These are phyloP conservation scores for Syncephalis fuscata DNA, from an alignment of 371 early-diverging fungal species.

Conservation along the genomic window DNA sequence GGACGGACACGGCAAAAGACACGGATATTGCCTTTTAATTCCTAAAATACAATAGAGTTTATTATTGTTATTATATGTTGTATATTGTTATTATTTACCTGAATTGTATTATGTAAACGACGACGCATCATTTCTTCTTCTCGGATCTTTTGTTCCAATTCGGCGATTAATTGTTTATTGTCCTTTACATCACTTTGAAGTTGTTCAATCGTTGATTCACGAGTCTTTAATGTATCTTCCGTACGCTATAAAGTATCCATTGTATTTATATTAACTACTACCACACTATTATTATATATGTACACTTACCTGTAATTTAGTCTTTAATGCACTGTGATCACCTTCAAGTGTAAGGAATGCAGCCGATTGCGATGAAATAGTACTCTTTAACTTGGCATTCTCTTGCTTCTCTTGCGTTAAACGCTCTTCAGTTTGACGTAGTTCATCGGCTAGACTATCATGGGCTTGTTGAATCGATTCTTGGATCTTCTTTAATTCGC, in stretches of 20 bases:
- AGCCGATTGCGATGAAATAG: slow-evolving; percentile 22
- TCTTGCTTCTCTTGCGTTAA: slow-evolving; percentile 11
- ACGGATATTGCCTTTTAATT: slow-evolving; percentile 95
- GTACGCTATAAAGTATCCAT: slow-evolving; percentile 10
- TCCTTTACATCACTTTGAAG: slow-evolving; percentile 19
- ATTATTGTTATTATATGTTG: slow-evolving; percentile 4
- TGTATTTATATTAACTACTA: neutral
- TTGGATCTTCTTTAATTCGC: slow-evolving; percentile 20
- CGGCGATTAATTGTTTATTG: slow-evolving; percentile 14
- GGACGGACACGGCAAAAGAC: slow-evolving; percentile 96
- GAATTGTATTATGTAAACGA: slow-evolving; percentile 77
- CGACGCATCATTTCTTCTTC: slow-evolving; percentile 65
- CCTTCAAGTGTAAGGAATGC: slow-evolving; percentile 24
- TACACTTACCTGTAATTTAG: slow-evolving; percentile 21
- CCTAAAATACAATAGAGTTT: slow-evolving; percentile 17
- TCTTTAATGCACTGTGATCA: slow-evolving; percentile 18
- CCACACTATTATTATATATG: neutral
- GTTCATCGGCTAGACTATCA: slow-evolving; percentile 14
- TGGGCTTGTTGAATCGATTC: slow-evolving; percentile 17
- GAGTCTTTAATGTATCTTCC: slow-evolving; percentile 19
- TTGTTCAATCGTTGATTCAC: slow-evolving; percentile 25
- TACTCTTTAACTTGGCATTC: slow-evolving; percentile 8
- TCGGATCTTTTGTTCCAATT: slow-evolving; percentile 44
- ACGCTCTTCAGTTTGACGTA: slow-evolving; percentile 10
- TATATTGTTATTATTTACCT: slow-evolving; percentile 11